Evolutionary conservation across 2,329 filamentous ascomycete genomes (phyloP).

Genomic region (Chaetoscypha palmicola): DNA sequence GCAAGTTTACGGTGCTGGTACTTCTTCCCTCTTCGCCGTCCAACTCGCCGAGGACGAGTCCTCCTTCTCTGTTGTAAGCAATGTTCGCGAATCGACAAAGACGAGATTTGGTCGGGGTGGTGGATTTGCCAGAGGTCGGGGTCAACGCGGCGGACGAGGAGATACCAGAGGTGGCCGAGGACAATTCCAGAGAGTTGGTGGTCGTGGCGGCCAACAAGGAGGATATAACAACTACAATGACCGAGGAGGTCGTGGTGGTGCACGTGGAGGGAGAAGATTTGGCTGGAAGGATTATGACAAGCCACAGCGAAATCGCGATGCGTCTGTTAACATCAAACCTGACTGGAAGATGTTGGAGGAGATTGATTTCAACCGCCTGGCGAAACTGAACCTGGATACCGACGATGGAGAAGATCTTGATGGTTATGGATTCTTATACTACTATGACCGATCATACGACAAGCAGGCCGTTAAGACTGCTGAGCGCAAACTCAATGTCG

Average conservation of each 20-base stretch:
- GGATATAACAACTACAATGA: constrained; percentile 62
- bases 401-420: constrained; percentile 94
- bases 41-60: constrained; percentile 93
- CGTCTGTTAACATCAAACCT: constrained; percentile 90
- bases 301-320: constrained; percentile 90
- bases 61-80: constrained; percentile 96
- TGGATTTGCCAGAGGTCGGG: constrained; percentile 76
- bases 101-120: constrained; percentile 83
- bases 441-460: constrained; percentile 94
- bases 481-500: constrained; percentile 77
- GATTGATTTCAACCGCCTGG: constrained; percentile 93
- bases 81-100: constrained; percentile 79
- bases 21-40: constrained; percentile 80
- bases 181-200: constrained; percentile 65
- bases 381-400: constrained; percentile 91
- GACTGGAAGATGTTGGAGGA: constrained; percentile 96
- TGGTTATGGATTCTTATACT: constrained; percentile 94
- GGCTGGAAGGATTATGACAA: constrained; percentile 99
- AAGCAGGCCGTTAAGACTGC: constrained; percentile 84
- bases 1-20: constrained; percentile 90
- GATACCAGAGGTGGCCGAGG: constrained; percentile 57
- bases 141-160: constrained; percentile 64
- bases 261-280: constrained; percentile 75
- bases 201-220: constrained; percentile 57
- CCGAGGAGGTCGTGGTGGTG: constrained; percentile 62